phyloP scores from a whole-genome alignment of 2,329 filamentous ascomycete genomes.

The Phaeosphaeria sp. region DNA sequence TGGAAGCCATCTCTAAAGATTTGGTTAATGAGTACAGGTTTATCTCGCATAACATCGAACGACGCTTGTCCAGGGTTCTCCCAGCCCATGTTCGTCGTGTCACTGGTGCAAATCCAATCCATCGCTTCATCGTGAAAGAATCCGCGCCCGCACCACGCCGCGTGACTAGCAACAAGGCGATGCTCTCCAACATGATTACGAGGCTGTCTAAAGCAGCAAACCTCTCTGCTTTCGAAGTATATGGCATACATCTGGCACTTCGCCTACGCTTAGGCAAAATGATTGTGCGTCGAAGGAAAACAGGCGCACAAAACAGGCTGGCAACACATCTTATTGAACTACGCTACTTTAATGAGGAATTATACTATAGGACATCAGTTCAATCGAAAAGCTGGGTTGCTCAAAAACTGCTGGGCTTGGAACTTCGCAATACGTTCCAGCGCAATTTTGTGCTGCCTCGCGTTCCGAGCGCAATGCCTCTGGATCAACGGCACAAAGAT shows the following conservation, averaged over 20 bases:
- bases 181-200: background rate
- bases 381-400: background rate
- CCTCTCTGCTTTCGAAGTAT: background rate
- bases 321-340: background rate
- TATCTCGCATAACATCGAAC: background rate
- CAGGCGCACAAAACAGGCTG: background rate
- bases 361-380: background rate
- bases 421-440: background rate
- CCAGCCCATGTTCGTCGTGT: background rate
- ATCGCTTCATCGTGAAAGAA: background rate
- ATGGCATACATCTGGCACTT: background rate
- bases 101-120: background rate
- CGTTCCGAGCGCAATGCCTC: background rate
- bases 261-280: background rate
- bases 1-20: background rate
- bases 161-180: background rate
- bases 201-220: background rate
- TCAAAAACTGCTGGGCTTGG: background rate
- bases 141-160: background rate
- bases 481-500: background rate
- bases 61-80: background rate
- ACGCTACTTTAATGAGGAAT: background rate
- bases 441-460: background rate
- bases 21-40: background rate
- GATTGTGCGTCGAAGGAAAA: background rate